Percentiles rank a stretch among this genome's conserved stretches.
Conservation (phyloP, 2,329 filamentous ascomycete genomes). For the Fusarium torulosum region DNA sequence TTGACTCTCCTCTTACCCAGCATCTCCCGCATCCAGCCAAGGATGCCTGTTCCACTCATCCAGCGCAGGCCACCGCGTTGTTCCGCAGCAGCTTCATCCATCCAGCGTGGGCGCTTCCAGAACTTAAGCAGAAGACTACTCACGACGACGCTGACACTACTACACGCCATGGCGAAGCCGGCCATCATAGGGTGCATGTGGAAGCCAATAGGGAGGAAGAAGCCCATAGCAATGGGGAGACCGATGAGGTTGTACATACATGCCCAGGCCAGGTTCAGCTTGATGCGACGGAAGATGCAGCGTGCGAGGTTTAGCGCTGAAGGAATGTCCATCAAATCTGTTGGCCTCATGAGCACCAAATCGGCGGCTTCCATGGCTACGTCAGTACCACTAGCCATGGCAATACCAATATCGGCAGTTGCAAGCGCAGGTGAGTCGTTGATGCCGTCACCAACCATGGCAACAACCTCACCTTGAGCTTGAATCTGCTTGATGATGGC, state of each 20-base stretch:
- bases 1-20: constrained; percentile 54
- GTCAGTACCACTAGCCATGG: constrained; percentile 91
- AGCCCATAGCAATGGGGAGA: constrained; percentile 94
- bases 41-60: constrained; percentile 58
- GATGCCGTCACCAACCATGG: constrained; percentile 98
- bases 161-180: constrained; percentile 92
- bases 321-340: constrained; percentile 93
- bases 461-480: constrained; percentile 79
- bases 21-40: constrained; percentile 59
- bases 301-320: constrained; percentile 84
- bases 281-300: constrained; percentile 91
- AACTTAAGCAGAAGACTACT: constrained; percentile 87
- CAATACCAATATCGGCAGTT: constrained; percentile 92
- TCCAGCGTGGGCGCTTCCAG: constrained; percentile 88
- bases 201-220: constrained; percentile 90
- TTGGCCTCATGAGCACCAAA: constrained; percentile 93
- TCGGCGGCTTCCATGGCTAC: constrained; percentile 98
- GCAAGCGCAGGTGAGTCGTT: constrained; percentile 97
- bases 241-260: constrained; percentile 94
- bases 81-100: constrained; percentile 78
- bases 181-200: constrained; percentile 95
- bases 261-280: constrained; percentile 91
- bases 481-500: constrained; percentile 84
- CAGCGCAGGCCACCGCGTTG: constrained; percentile 63
- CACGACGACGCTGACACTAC: constrained; percentile 88